Percentiles rank a stretch among this genome's conserved stretches.
Evolutionary conservation across 176 grass and related monocot genomes (phyloP).

Genomic region (Carex scoparia): DNA sequence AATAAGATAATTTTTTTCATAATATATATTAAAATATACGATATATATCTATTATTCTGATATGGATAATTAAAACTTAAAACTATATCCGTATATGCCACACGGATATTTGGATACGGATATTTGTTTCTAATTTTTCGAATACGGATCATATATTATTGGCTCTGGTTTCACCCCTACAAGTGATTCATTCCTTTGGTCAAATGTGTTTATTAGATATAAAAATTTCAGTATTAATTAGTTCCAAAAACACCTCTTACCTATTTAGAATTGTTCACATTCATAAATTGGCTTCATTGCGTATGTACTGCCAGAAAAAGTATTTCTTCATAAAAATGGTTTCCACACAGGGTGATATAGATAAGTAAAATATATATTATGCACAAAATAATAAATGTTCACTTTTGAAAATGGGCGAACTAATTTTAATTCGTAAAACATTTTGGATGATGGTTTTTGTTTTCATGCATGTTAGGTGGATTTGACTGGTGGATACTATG

Average conservation of each 20-base stretch:
- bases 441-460: background rate
- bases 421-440: background rate
- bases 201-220: background rate
- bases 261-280: background rate
- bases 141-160: no score
- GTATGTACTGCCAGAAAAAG: background rate
- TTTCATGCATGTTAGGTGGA: constrained; percentile 27
- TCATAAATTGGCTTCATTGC: background rate
- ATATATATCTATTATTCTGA: no score
- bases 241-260: background rate
- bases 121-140: no score
- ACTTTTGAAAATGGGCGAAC: background rate
- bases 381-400: background rate
- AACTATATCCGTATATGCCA: no score
- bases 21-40: no score
- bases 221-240: background rate
- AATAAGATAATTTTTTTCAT: no score
- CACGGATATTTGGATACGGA: no score
- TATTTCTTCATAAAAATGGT: background rate
- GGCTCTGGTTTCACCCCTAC: background rate
- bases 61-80: no score
- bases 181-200: no score
- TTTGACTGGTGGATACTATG: constrained; percentile 36
- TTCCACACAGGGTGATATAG: background rate
- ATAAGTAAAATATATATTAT: background rate